Evolutionary conservation across 2,329 filamentous ascomycete genomes (phyloP), one percentile per base, ranked within the genome.

Genomic region (Chalaropsis ovoidea): DNA sequence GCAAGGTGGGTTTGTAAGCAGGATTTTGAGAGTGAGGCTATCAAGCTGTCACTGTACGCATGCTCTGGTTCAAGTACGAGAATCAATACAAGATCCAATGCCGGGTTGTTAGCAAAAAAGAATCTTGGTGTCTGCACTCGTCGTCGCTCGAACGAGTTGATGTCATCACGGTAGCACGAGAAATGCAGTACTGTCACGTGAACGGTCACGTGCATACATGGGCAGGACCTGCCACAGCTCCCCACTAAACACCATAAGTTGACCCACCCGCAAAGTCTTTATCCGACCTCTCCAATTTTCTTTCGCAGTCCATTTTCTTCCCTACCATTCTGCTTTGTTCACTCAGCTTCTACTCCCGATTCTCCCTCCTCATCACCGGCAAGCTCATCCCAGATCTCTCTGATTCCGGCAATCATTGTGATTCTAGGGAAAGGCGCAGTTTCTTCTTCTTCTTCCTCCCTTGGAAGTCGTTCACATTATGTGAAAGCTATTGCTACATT

Each of bases 241-340:
- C 56, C 62, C 66, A 65, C 66, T 61, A 61, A 49, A 43, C 45
- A 24, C 45, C 47, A 49, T 49, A 60, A 13, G 15, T 41, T 13
- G 65, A 67, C 65, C 65, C 65, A 67, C 65, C 61, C 43, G 47
- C 62, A 67, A 64, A 65, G 66, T 65, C 62, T 65, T 64, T 62
- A 62, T 19, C 47, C 64, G 19, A 61, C 35, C 54, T 65, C 58
- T 62, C 43, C 5, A 17, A 19, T 52, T 52, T 66, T 63, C 27
- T 58, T 39, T 19, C 3, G 10, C n/a, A 58, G 24, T 56, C 39
- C 27, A n/a, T 41, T 31, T 35, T 58, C 43, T 63, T 54, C 24
- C 24, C 22, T 43, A n/a, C 11, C 31, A 27, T n/a, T 66, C 45
- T 47, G 24, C 47, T 41, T 39, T 52, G 11, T 15, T 63, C 31